Conservation (phyloP, 2,329 filamentous ascomycete species). For the Elsinoe arachidis region DNA sequence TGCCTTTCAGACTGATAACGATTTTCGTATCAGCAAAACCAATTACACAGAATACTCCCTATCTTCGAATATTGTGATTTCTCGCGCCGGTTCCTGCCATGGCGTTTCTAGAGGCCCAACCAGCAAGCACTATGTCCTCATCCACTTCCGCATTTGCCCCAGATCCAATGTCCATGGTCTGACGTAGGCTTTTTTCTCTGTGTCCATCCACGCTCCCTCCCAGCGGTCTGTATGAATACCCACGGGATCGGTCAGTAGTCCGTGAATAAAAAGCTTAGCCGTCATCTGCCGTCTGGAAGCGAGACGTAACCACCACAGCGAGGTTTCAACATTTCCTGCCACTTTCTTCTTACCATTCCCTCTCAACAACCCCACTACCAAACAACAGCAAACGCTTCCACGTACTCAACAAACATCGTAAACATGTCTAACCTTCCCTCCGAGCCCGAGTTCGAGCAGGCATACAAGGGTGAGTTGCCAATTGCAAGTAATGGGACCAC, state of each 20-base stretch:
- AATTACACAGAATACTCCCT: slow-evolving; percentile 6
- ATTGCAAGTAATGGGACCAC: neutral
- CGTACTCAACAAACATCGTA: neutral
- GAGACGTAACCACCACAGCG: neutral
- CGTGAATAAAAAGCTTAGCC: slow-evolving; percentile 1
- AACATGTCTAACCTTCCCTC: slow-evolving; percentile 61
- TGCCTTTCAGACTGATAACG: neutral
- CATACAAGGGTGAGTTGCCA: slow-evolving; percentile 69
- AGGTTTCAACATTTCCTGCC: slow-evolving; percentile 1
- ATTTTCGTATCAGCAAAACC: slow-evolving; percentile 9
- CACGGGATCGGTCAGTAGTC: neutral
- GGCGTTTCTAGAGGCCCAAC: neutral
- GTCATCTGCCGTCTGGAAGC: neutral
- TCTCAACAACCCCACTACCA: slow-evolving; percentile 1
- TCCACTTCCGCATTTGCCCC: slow-evolving; percentile 3
- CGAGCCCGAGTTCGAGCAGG: slow-evolving; percentile 98
- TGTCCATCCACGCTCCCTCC: neutral
- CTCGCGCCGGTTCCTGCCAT: neutral
- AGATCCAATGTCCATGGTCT: neutral
- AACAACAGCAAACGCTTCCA: neutral
- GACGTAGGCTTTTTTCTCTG: slow-evolving; percentile 1
- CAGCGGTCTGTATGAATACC: neutral
- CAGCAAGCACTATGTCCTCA: neutral
- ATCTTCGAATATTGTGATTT: neutral
- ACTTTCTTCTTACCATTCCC: slow-evolving; percentile 1